Base-by-base conservation (phyloP, 1,139 yeast species). In the Protomyces arabidopsidicola region DNA sequence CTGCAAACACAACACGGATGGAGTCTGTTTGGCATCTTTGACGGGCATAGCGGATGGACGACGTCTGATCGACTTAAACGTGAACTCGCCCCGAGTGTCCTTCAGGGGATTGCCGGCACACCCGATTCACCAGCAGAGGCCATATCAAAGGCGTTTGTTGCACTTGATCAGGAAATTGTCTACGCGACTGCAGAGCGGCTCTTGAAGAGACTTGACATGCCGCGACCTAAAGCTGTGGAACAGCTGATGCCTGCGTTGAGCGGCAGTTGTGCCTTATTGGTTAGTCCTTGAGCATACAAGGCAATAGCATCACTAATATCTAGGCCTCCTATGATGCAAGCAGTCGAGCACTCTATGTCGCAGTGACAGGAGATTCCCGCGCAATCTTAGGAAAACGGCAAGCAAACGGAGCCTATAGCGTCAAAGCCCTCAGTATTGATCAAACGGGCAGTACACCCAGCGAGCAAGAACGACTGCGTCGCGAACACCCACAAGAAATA, bases 41-140 rank as follows among this genome's bases (percentile, higher is more conserved):
- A 93, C 75, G 99, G 99, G 12, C 99, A 93, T 75, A 90, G 96
- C 2, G 98, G 99, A 20, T 90, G 96, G 86, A 88, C 89, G 66
- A 95, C 98, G 1, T 85, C 95, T 66, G 83, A 90, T 39, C 88
- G 86, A 73, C 81, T 93, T 67, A 82, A 96, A 66, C 95, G 89
- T 68, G 85, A 86, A 69, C 79, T 93, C 70, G 85, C 93, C 38
- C 83, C 84, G 65, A 83, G 82, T 69, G 95, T 93, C 16, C 82
- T 90, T n/a, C 80, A 81, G 36, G 96, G 90, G 71, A 80, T 84
- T 12, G 83, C 83, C 10, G 87, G 85, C 75, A 82, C 82, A 68
- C 36, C 64, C 12, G 56, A 78, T 78, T 66, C 86, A 65, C 87
- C 87, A 38, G 96, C 90, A 74, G 81, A 80, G 65, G 96, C 97